phyloP scores from a whole-genome alignment of 1,284 basidiomycete genomes.

The Cerioporus squamosus region DNA sequence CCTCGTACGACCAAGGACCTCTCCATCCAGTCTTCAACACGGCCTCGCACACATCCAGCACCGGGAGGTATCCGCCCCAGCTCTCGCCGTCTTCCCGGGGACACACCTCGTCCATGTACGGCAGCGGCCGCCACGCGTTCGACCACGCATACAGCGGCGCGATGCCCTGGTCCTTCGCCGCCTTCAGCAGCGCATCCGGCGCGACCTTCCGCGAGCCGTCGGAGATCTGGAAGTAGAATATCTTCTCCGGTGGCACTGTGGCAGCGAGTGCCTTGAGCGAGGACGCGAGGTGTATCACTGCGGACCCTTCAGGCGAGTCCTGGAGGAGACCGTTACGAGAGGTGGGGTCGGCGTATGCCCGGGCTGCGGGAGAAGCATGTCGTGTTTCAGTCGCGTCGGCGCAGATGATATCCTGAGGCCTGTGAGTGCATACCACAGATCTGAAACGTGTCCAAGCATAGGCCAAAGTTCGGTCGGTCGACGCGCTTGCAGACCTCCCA shows the following conservation, averaged over 20 bases:
- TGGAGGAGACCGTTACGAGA: constrained; percentile 19
- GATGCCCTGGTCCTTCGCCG: constrained; percentile 32
- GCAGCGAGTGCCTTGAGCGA: constrained; percentile 27
- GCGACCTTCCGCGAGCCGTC: constrained; percentile 30
- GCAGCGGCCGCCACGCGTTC: constrained; percentile 35
- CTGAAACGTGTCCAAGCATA: constrained; percentile 40
- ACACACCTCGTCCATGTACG: constrained; percentile 29
- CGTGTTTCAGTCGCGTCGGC: too few relatives aligned
- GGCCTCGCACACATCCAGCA: constrained; percentile 34
- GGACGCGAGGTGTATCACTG: constrained; percentile 17
- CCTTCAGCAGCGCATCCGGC: constrained; percentile 20
- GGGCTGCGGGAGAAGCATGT: constrained; percentile 13
- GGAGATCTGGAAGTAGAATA: constrained; percentile 39
- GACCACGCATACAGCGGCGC: constrained; percentile 35
- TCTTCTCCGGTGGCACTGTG: constrained; percentile 29
- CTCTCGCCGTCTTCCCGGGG: not conserved
- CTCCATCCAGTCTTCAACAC: constrained; percentile 35
- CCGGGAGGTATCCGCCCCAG: constrained; percentile 33
- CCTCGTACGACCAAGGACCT: constrained; percentile 38
- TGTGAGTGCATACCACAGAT: constrained; percentile 27
- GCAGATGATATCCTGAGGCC: too few relatives aligned
- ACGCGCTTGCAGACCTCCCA: constrained; percentile 39
- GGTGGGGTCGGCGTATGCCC: constrained; percentile 30
- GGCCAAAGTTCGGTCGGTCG: constrained; percentile 35
- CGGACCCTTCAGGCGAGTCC: constrained; percentile 15